Evolutionary conservation across 805 yeast genomes (phyloP), one percentile per base, ranked within the genome.

Genomic region (Wickerhamiella kazuoi): DNA sequence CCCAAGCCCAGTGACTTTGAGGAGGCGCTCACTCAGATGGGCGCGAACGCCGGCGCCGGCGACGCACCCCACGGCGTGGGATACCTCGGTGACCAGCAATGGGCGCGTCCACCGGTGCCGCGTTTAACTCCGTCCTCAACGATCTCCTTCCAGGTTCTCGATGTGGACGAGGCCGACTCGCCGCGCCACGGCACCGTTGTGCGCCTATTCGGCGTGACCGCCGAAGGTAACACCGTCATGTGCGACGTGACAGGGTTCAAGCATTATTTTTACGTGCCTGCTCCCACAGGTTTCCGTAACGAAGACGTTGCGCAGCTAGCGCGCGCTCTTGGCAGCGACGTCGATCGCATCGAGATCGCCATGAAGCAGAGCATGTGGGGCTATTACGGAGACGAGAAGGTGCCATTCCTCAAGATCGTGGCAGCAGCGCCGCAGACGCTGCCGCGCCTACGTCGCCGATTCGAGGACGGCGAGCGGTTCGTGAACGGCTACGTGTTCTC

Each of bases 321-420:
- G 9, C 37, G 28, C 2, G 40, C 34, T 11, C 40, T 38, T 16
- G 30, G 34, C 34, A n/a, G 16, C 11, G 29, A 28, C 17, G 30
- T 36, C 26, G 44, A n/a, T 44, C 68, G 68, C 17, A 63, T 87
- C 17, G 83, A 80, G 43, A 64, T 86, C 13, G 64, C 57, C 4
- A 57, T 68, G 52, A 83, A 82, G 50, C 94, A 87, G 55, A 78
- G 93, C 9, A 76, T 90, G 42, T 87, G 96, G 96, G 96, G 96
- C 8, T 90, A 69, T 54, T 76, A 76, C 41, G 90, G 93, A 44
- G 82, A 78, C 49, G 63, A 68, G 9, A 76, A 76, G 50, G 64
- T 77, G 3, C 84, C 93, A 2, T 90, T 86, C 50, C 68, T 90
- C 56, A 81, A 79, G 55, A 64, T 90, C 15, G 66, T 67, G 31